A percentile compares a stretch with the other conserved stretches of the same genome.
Evolutionary conservation across 441 rosid genomes (phyloP).

Genomic region (Pelargonium cotyledonis): DNA sequence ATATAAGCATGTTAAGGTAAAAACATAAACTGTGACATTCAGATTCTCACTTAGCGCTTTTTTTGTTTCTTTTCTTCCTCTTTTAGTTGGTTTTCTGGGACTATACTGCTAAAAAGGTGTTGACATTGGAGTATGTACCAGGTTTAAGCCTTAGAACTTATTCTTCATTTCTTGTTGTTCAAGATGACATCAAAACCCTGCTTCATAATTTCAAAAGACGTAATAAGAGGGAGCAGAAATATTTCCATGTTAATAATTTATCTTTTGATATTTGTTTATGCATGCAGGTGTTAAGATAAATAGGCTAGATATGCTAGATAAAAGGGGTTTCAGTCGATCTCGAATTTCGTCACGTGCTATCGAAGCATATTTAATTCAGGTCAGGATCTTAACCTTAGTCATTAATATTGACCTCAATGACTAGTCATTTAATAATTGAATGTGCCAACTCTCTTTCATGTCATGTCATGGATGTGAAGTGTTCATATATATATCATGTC

Average conservation of each 20-base stretch:
- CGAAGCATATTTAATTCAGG: conserved; percentile 28
- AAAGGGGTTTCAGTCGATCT: conserved; percentile 25
- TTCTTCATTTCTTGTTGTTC: not conserved
- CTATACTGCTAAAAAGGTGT: conserved; percentile 22
- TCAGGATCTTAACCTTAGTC: not conserved
- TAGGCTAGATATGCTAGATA: conserved; percentile 19
- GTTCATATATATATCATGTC: not conserved
- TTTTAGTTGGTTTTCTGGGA: conserved; percentile 26
- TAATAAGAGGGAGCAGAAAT: not conserved
- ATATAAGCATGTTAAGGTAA: too few species aligned
- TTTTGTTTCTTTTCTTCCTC: not conserved
- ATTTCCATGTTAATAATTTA: not conserved
- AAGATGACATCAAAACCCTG: not conserved
- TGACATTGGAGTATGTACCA: conserved; percentile 29
- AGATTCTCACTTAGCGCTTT: not conserved
- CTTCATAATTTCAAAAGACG: too few species aligned
- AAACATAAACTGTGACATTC: too few species aligned
- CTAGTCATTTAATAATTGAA: too few species aligned
- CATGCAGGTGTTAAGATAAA: conserved; percentile 21
- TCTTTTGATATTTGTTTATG: not conserved
- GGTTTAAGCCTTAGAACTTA: conserved; percentile 9
- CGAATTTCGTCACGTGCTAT: conserved; percentile 25
- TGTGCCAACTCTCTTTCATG: too few species aligned
- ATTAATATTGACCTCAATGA: too few species aligned
- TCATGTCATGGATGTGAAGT: too few species aligned